Evolutionary conservation across 495 filamentous ascomycete species (phyloP), one percentile per base, ranked within the genome.

Genomic region (Lasiosphaeris hirsuta): DNA sequence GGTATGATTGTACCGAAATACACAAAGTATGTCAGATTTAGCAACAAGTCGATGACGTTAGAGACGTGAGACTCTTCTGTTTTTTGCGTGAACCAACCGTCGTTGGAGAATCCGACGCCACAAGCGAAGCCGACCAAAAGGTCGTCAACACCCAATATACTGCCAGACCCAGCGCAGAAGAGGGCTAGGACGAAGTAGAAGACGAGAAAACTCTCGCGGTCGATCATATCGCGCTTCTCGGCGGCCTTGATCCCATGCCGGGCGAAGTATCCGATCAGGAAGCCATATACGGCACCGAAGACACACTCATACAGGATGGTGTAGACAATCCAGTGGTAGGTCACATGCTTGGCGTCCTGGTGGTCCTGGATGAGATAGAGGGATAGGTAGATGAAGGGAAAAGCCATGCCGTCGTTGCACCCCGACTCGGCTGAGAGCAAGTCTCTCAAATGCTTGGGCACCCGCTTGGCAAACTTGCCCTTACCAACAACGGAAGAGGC

Each of bases 391-490:
- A 99, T 86, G 74, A 99, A 99, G 7, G 95, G 95, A 73, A 99
- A 99, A 14, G 95, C 94, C 95, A 97, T 97, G 72, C 95, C 95
- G 70, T 99, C 95, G 76, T 99, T 99, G 79, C 95, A 99, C 19
- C 95, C 95, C 1, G 95, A 97, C 72, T 99, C 95, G 56, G 93
- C 93, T 11, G 95, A 97, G 35, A 99, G 80, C 10, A 99, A 61
- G 71, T 99, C 95, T 75, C 95, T 83, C 71, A 99, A 76, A 84
- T 97, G 95, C 75, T 95, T 97, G 15, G 95, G 95, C 17, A 99
- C 91, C 57, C 95, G 83, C 72, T 95, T 96, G 45, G 95, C 93
- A 64, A 99, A 99, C 69, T 97, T 97, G 63, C 95, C 95, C 74
- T 96, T 97, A 68, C 95, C 95, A 41, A 99, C 95, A 51, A 99